Evolutionary conservation across 1,284 basidiomycete genomes (phyloP).

Genomic region (Cutaneotrichosporon cutaneum): DNA sequence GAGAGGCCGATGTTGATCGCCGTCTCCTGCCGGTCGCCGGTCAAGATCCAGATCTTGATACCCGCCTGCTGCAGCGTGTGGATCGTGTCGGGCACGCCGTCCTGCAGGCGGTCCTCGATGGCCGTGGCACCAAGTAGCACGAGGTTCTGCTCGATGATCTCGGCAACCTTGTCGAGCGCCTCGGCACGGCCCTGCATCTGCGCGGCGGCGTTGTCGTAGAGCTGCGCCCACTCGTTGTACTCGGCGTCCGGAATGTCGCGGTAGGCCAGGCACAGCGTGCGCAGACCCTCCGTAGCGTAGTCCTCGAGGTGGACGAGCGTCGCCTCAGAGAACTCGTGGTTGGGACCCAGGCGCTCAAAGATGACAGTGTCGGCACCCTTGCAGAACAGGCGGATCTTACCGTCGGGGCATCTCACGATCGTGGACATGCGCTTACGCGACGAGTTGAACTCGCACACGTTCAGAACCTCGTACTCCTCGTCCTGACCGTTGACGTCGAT

Average conservation of each 20-base stretch:
- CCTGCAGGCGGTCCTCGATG: constrained; percentile 97
- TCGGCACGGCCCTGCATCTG: constrained; percentile 91
- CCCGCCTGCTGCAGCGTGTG: constrained; percentile 97
- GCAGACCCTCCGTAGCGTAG: constrained; percentile 92
- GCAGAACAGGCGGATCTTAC: constrained; percentile 89
- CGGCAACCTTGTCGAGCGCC: constrained; percentile 90
- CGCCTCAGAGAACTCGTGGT: constrained; percentile 80
- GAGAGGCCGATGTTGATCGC: constrained; percentile 99
- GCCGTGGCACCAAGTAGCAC: constrained; percentile 93
- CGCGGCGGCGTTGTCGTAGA: constrained; percentile 87
- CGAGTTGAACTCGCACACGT: constrained; percentile 98
- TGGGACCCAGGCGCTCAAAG: constrained; percentile 72
- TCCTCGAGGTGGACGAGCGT: constrained; percentile 93
- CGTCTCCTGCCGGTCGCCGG: constrained; percentile 97
- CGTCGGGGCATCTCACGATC: constrained; percentile 80
- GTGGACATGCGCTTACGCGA: constrained; percentile 98
- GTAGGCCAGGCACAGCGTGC: constrained; percentile 94
- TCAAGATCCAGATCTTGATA: constrained; percentile 98
- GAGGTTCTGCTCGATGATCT: constrained; percentile 92
- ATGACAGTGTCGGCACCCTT: constrained; percentile 99
- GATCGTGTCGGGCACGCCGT: constrained; percentile 97
- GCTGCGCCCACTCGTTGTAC: constrained; percentile 80
- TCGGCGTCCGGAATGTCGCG: constrained; percentile 88
- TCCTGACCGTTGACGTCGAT: constrained; percentile 72
- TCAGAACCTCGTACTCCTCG: constrained; percentile 86